Conservation (phyloP, 164 flowering plant species). For the Akebia trifoliata region DNA sequence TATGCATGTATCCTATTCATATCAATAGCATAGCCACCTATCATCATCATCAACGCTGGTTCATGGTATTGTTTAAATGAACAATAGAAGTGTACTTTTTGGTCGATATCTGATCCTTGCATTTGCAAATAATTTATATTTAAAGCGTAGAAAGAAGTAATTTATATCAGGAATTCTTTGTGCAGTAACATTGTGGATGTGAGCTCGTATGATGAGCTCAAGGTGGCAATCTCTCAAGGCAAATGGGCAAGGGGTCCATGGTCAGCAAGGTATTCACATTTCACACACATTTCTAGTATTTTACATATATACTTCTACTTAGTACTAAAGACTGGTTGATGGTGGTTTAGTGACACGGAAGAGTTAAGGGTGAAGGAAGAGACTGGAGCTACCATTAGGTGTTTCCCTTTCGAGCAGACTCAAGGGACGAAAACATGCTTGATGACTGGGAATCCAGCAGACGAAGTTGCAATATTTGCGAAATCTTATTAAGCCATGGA, state of each 20-base stretch:
- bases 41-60: too few relatives aligned
- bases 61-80: too few relatives aligned
- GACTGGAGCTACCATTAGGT: conserved; percentile 86
- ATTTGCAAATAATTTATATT: too few relatives aligned
- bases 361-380: conserved; percentile 86
- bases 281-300: not conserved
- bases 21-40: too few relatives aligned
- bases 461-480: conserved; percentile 81
- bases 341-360: conserved; percentile 57
- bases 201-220: conserved; percentile 75
- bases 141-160: too few relatives aligned
- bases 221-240: conserved; percentile 66
- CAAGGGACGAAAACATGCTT: conserved; percentile 58
- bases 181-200: conserved; percentile 90
- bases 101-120: too few relatives aligned
- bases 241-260: conserved; percentile 99
- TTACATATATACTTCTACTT: not conserved
- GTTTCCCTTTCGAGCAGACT: conserved; percentile 92
- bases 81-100: too few relatives aligned
- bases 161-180: not conserved
- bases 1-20: too few relatives aligned
- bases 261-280: conserved; percentile 66
- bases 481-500: conserved; percentile 59
- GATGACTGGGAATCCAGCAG: conserved; percentile 79
- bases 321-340: not conserved